Evolutionary conservation across 352 stramenopile species (phyloP).

Genomic region (Globisporangium cylindrosporum): DNA sequence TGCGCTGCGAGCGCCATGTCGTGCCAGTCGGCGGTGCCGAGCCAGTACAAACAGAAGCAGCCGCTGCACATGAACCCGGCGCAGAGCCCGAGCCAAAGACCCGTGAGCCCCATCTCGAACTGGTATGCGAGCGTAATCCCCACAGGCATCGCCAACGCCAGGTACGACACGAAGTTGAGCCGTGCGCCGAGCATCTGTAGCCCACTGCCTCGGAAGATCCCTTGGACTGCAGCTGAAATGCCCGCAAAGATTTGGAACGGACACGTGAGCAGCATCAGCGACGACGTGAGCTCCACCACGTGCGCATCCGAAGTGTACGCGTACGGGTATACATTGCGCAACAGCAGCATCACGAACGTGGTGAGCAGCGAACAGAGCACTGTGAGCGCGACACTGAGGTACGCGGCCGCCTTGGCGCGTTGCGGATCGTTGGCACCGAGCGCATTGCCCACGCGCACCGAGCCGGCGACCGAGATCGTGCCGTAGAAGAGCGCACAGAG

Average conservation of each 20-base stretch:
- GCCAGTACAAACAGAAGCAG: constrained; percentile 67
- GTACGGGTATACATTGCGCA: constrained; percentile 55
- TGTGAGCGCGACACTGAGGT: constrained; percentile 48
- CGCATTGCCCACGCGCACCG: constrained; percentile 83
- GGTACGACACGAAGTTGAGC: constrained; percentile 87
- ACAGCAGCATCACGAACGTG: constrained; percentile 52
- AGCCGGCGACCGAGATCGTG: constrained; percentile 63
- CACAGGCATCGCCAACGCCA: constrained; percentile 76
- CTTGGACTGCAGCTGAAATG: constrained; percentile 64
- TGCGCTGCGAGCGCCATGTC: constrained; percentile 60
- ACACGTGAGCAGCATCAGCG: constrained; percentile 65
- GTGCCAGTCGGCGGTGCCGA: constrained; percentile 70
- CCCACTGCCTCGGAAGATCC: constrained; percentile 77
- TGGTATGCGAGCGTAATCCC: constrained; percentile 70
- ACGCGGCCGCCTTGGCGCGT: constrained; percentile 66
- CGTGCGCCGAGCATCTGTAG: constrained; percentile 77
- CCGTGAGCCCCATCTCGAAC: constrained; percentile 56
- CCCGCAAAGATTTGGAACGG: constrained; percentile 84
- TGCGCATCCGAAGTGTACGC: constrained; percentile 56
- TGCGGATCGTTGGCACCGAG: constrained; percentile 77
- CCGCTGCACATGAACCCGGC: constrained; percentile 61
- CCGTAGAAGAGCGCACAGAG: constrained; percentile 74
- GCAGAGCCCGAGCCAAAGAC: constrained; percentile 82
- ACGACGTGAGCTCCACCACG: constrained; percentile 50
- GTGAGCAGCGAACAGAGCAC: constrained; percentile 41